Base-by-base conservation (phyloP, 306 rosid genomes). In the Cucurbita ficifolia region DNA sequence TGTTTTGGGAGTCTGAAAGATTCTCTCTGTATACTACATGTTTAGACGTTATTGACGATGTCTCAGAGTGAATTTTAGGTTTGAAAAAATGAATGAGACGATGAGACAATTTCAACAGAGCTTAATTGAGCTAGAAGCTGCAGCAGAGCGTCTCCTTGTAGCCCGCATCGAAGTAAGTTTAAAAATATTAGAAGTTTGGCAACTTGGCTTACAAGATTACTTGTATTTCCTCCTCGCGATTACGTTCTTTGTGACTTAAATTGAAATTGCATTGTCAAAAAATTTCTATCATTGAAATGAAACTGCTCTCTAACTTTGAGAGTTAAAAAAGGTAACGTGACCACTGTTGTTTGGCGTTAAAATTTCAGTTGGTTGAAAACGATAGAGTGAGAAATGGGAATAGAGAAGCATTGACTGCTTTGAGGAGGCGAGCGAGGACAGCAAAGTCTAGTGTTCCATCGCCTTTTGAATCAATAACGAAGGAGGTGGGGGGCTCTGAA, bases 331-430 rank as follows among this genome's bases (percentile, higher is more conserved):
- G 46, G 49, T 13, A 2, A 69, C 8, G 17, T 70, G 45, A 70
- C n/a, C 7, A 7, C 40, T 48, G 57, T 48, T 49, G 22, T 48
- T 45, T 29, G 42, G 73, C 18, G 50, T 70, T 33, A 14, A 78
- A 74, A 36, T 78, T 53, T 19, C 80, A 90, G 96, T 73, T 85
- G 75, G 88, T 94, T 77, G 98, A 94, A 82, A 90, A 78, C 68
- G 96, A 94, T 84, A 86, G 80, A 86, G 61, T 86, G 82, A 87
- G 98, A 79, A 91, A 89, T 78, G 95, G 92, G 78, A 87, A 89
- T 46, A 82, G 98, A 61, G 96, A 94, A 87, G 97, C 98, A 36
- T 88, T 90, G 71, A 89, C 97, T 51, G 88, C 95, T 54, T 70
- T 90, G 73, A 87, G 98, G 83, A 94, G 68, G 84, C 84, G 83